Evolutionary conservation across 345 rosid genomes (phyloP).

Genomic region (Salix caprea): DNA sequence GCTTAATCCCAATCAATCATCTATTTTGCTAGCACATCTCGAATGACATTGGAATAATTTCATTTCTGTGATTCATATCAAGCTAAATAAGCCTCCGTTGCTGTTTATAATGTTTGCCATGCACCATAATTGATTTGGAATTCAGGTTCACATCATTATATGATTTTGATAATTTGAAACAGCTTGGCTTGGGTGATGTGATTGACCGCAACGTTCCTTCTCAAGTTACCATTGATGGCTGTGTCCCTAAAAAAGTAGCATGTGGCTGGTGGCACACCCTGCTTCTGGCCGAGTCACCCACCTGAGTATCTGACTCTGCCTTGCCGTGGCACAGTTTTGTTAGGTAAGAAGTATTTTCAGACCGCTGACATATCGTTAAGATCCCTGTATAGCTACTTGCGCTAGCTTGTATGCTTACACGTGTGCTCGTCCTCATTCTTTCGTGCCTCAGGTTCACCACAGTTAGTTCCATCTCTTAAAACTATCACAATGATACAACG

Average conservation of each 20-base stretch:
- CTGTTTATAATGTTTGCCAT: not conserved
- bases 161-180: slow-evolving; percentile 26
- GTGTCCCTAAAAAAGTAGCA: slow-evolving; percentile 54
- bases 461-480: not conserved
- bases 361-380: slow-evolving; percentile 1
- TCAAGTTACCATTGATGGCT: slow-evolving; percentile 57
- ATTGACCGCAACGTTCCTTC: slow-evolving; percentile 78
- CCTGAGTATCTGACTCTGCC: slow-evolving; percentile 29
- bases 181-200: slow-evolving; percentile 94
- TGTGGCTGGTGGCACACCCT: slow-evolving; percentile 99
- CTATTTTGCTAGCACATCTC: not conserved
- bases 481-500: not conserved
- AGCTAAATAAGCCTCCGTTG: not conserved
- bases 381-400: slow-evolving; percentile 20
- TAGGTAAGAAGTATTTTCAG: slow-evolving; percentile 39
- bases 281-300: slow-evolving; percentile 60
- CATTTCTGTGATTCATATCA: not conserved
- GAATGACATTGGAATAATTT: not conserved
- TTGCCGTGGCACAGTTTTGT: slow-evolving; percentile 49
- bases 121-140: not conserved
- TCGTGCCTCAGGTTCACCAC: slow-evolving; percentile 15
- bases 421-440: slow-evolving; percentile 29
- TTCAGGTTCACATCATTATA: not conserved
- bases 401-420: slow-evolving; percentile 11
- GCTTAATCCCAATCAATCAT: not conserved